phyloP scores from a whole-genome alignment of 1,284 basidiomycete genomes.

The Rhodotorula sp. region DNA sequence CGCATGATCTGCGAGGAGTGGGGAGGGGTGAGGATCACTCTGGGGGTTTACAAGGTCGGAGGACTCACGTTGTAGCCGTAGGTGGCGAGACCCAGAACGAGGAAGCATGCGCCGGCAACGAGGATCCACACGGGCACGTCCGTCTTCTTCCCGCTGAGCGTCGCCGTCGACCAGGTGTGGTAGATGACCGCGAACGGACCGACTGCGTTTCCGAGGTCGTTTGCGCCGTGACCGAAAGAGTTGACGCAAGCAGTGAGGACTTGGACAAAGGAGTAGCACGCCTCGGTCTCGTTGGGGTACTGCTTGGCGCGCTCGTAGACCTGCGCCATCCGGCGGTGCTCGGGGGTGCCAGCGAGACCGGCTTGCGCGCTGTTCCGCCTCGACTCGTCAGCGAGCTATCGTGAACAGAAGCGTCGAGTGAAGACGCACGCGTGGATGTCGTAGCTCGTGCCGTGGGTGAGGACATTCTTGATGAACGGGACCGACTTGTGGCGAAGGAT shows the following conservation, averaged over 20 bases:
- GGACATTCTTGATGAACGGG: conserved; percentile 32
- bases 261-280: conserved; percentile 56
- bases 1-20: conserved; percentile 43
- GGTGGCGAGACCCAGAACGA: conserved; percentile 55
- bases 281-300: conserved; percentile 56
- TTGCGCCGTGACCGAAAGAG: conserved; percentile 54
- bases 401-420: conserved; percentile 7
- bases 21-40: not conserved
- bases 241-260: conserved; percentile 57
- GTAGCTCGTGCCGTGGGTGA: conserved; percentile 45
- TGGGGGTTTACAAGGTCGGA: not conserved
- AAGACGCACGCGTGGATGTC: conserved; percentile 42
- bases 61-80: conserved; percentile 49
- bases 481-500: conserved; percentile 49
- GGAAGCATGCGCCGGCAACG: conserved; percentile 49
- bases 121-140: conserved; percentile 55
- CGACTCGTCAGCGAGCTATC: not conserved
- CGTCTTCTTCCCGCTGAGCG: conserved; percentile 47
- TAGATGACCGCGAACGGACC: conserved; percentile 52
- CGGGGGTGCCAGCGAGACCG: conserved; percentile 48
- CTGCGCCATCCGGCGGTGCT: conserved; percentile 48
- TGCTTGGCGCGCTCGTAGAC: conserved; percentile 52
- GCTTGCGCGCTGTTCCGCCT: conserved; percentile 43
- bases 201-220: conserved; percentile 51
- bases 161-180: conserved; percentile 48